These are phyloP conservation scores for Pseudogymnoascus sp. DNA, from an alignment of 2,329 filamentous ascomycete genomes.

Conservation along the genomic window DNA sequence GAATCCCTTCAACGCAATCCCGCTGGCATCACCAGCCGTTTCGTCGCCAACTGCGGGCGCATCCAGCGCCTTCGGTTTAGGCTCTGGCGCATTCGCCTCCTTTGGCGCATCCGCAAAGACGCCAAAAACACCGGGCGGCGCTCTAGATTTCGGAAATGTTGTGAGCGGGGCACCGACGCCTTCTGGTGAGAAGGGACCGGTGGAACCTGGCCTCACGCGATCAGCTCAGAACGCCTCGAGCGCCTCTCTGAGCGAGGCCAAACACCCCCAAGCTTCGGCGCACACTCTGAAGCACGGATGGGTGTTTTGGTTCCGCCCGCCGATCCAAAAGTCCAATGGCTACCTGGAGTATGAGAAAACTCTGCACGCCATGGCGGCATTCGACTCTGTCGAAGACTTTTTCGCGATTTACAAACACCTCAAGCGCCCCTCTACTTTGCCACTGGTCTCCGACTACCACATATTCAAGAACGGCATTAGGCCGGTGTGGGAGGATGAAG, in stretches of 20 bases:
- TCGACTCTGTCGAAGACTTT: constrained; percentile 81
- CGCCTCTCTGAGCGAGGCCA: constrained; percentile 42
- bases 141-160: constrained; percentile 66
- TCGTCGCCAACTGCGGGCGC: constrained; percentile 69
- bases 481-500: constrained; percentile 97
- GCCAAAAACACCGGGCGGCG: constrained; percentile 73
- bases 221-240: constrained; percentile 31
- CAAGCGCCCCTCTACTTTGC: constrained; percentile 78
- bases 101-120: constrained; percentile 77
- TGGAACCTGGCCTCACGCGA: constrained; percentile 2
- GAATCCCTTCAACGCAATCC: constrained; percentile 72
- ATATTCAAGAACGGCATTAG: constrained; percentile 95
- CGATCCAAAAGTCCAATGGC: constrained; percentile 87
- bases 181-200: constrained; percentile 48
- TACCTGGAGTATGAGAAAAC: constrained; percentile 94
- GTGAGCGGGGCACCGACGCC: constrained; percentile 43
- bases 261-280: constrained; percentile 33
- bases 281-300: constrained; percentile 75
- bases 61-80: constrained; percentile 85
- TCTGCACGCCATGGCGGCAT: constrained; percentile 73
- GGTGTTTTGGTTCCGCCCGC: constrained; percentile 96
- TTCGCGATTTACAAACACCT: constrained; percentile 84
- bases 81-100: constrained; percentile 93
- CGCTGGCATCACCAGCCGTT: constrained; percentile 60
- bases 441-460: constrained; percentile 93